Base-by-base conservation (phyloP, 2,329 filamentous ascomycete genomes). In the Ascochyta lentis region DNA sequence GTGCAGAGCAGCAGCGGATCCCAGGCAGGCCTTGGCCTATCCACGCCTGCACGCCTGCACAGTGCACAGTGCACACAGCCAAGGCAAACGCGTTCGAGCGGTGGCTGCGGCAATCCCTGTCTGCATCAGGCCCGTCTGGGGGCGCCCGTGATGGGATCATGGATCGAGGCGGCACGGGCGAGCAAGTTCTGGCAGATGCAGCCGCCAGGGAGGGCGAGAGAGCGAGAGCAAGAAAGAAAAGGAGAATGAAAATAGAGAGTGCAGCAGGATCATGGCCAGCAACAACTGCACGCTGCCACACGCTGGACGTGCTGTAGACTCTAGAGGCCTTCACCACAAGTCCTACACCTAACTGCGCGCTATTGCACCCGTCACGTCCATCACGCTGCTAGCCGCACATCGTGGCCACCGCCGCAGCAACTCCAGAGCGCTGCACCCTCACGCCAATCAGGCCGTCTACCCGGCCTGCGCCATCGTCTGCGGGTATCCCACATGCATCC, bases 71-170 rank as follows among this genome's bases (percentile, higher is more conserved):
- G 19, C 19, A 19, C 19, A 19, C 19, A 19, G 19, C 19, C 19
- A 19, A 19, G 19, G 19, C 19, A 19, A 19, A 19, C 19, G 19
- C 60, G 66, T 64, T 65, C 59, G 54, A 65, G 60, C 58, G 60
- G 66, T 71, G 68, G 70, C 70, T 65, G 62, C 49, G 49, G 46
- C 42, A 26, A 64, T 65, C 68, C 66, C 63, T 69, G 66, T 13
- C 61, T 51, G 47, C 60, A 57, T 44, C 43, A 48, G 38, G 53
- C 47, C 53, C 27, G 60, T 59, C 50, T 56, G 57, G 54, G 26
- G 49, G 58, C 53, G 53, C 46, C 41, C 46, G 46, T 49, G 42
- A 37, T 51, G 53, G 53, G 42, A 31, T 29, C 9, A 6, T 26
- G 8, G 27, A 56, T 60, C 49, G 52, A 59, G 23, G 56, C 43